These are phyloP conservation scores for Cytospora piceicola DNA, from an alignment of 2,329 filamentous ascomycete genomes.

Conservation along the genomic window DNA sequence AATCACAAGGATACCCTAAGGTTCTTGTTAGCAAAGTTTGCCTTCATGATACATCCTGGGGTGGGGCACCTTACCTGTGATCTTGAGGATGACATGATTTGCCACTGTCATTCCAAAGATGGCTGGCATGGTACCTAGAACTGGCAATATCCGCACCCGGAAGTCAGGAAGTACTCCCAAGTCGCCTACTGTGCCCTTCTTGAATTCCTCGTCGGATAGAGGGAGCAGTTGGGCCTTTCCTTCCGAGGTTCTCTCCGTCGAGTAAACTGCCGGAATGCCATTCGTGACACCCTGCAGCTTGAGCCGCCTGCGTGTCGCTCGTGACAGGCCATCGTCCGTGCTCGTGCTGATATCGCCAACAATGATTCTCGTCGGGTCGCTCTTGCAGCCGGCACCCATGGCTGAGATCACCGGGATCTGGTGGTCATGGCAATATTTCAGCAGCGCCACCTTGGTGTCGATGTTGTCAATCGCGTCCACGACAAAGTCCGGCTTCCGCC, in stretches of 20 bases:
- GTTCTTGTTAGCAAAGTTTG: constrained; percentile 9
- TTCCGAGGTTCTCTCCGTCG: constrained; percentile 84
- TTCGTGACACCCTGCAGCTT: constrained; percentile 77
- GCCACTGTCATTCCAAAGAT: constrained; percentile 91
- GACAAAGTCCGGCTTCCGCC: constrained; percentile 78
- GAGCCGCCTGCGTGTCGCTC: constrained; percentile 78
- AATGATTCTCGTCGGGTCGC: constrained; percentile 78
- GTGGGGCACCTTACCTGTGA: constrained; percentile 51
- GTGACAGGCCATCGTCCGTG: constrained; percentile 85
- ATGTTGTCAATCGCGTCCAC: constrained; percentile 99
- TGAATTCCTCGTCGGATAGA: constrained; percentile 83
- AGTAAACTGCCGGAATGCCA: constrained; percentile 91
- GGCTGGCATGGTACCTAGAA: constrained; percentile 95
- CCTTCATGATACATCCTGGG: background rate
- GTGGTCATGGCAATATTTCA: constrained; percentile 84
- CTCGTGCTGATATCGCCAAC: constrained; percentile 90
- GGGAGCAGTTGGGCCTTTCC: constrained; percentile 91
- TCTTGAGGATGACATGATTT: constrained; percentile 86
- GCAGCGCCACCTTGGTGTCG: constrained; percentile 87
- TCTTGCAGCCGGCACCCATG: constrained; percentile 97
- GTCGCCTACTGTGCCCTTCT: constrained; percentile 83
- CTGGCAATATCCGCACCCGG: constrained; percentile 89
- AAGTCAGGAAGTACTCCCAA: constrained; percentile 91
- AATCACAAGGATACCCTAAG: constrained; percentile 80
- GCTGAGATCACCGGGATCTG: constrained; percentile 83